Base-by-base conservation (phyloP, 441 rosid species). In the Brassica balearica region DNA sequence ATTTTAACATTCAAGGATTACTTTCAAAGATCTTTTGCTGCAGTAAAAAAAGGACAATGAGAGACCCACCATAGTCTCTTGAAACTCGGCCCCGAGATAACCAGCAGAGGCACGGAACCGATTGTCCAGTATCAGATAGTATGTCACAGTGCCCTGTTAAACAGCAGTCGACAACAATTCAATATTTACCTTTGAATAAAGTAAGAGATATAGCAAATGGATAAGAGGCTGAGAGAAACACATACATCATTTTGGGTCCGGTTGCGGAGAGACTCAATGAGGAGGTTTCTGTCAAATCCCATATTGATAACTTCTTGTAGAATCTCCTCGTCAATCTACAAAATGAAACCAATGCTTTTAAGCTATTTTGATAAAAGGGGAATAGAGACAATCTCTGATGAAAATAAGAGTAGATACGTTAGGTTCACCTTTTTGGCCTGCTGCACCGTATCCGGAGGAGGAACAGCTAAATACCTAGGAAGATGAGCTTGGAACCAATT, bases 31-130 rank as follows among this genome's bases (percentile, higher is more conserved):
- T 43, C 14, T 22, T 15, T 64, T 19, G 68, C 58, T 69, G 58
- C 15, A 46, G 68, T 69, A 10, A 51, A 53, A 71, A 66, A 66
- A 15, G 34, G 46, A 12, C 12, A 78, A 65, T 2, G 41, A 14
- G 43, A 68, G 12, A 74, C 86, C 7, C 78, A 95, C 99, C 97
- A 93, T 86, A 20, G 94, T 91, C 86, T 95, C 98, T 81, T 92
- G 95, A 86, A 95, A 93, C 90, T 95, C 98, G 12, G 95, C 96
- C 73, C 97, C 98, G 8, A 95, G 97, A 84, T 95, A 93, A 66
- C 99, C 98, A 82, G 89, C 92, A 74, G 96, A 89, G 78, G 79
- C 93, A 63, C 97, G 95, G 85, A 90, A 95, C 15, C 97, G 87
- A 32, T 93, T 95, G 87, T 95, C 98, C 94, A 93, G 80, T 74